Evolutionary conservation across 805 yeast species (phyloP).

Genomic region (Cyberlindnera misumaiensis): DNA sequence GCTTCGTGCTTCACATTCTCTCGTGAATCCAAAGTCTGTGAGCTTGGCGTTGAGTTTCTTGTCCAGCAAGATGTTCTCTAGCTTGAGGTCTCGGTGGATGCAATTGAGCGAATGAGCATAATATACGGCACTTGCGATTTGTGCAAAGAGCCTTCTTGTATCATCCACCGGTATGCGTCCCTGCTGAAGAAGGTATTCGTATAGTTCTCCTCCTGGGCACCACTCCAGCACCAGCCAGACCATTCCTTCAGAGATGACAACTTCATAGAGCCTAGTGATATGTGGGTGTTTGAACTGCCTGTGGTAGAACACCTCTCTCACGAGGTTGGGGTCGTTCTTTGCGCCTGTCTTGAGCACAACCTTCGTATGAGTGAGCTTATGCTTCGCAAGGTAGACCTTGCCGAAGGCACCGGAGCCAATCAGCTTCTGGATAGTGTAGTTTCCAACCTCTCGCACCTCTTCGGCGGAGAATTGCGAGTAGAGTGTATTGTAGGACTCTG

Average conservation of each 20-base stretch:
- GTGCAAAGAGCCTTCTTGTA: slow-evolving; percentile 50
- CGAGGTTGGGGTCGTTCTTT: slow-evolving; percentile 75
- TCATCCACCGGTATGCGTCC: slow-evolving; percentile 46
- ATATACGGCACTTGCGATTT: slow-evolving; percentile 48
- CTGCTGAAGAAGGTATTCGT: slow-evolving; percentile 51
- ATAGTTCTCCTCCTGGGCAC: slow-evolving; percentile 77
- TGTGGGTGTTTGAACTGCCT: slow-evolving; percentile 78
- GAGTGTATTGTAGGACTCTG: slow-evolving; percentile 58
- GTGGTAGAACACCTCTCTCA: slow-evolving; percentile 85
- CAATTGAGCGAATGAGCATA: slow-evolving; percentile 75
- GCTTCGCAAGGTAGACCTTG: slow-evolving; percentile 79
- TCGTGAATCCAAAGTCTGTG: slow-evolving; percentile 91
- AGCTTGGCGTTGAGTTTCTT: slow-evolving; percentile 58
- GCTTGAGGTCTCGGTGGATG: slow-evolving; percentile 77
- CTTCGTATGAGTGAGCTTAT: slow-evolving; percentile 62
- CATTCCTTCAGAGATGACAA: slow-evolving; percentile 60
- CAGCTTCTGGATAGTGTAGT: slow-evolving; percentile 62
- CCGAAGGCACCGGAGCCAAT: slow-evolving; percentile 95
- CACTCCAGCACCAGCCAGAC: slow-evolving; percentile 90
- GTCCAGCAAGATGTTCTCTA: slow-evolving; percentile 69
- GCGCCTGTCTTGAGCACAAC: slow-evolving; percentile 81
- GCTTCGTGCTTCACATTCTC: slow-evolving; percentile 57
- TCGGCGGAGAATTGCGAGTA: slow-evolving; percentile 40
- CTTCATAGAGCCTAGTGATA: slow-evolving; percentile 79
- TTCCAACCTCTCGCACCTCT: slow-evolving; percentile 66